Evolutionary conservation across 768 basidiomycete species (phyloP).

Genomic region (Suillus fuscotomentosus): DNA sequence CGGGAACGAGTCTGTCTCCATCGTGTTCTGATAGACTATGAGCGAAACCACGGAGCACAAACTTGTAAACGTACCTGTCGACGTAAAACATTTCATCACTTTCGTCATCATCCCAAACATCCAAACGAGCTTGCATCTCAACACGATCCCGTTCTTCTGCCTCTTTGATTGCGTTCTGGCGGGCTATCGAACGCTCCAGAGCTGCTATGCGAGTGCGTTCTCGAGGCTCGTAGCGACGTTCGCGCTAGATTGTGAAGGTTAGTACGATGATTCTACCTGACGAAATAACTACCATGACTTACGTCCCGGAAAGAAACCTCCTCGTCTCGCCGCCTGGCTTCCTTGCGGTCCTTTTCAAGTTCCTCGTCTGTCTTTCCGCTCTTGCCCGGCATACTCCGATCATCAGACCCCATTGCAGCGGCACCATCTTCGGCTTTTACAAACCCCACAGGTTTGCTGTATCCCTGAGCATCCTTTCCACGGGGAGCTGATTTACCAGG

Average conservation of each 20-base stretch:
- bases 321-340: constrained; percentile 71
- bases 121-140: constrained; percentile 78
- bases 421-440: constrained; percentile 66
- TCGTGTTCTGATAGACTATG: constrained; percentile 48
- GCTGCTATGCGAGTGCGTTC: constrained; percentile 80
- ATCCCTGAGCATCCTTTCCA: constrained; percentile 72
- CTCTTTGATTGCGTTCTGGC: constrained; percentile 69
- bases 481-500: constrained; percentile 44
- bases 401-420: constrained; percentile 32
- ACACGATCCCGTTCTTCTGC: constrained; percentile 77
- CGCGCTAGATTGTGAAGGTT: constrained; percentile 53
- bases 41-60: not conserved
- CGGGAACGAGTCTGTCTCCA: constrained; percentile 83
- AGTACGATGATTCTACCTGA: constrained; percentile 1
- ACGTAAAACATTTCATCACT: constrained; percentile 92
- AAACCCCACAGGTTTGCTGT: constrained; percentile 79
- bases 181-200: constrained; percentile 72
- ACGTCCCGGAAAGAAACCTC: constrained; percentile 88
- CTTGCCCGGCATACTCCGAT: constrained; percentile 32
- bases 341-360: constrained; percentile 78
- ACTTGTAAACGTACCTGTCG: constrained; percentile 64
- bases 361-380: constrained; percentile 81
- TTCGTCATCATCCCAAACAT: constrained; percentile 91
- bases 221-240: constrained; percentile 89
- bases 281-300: constrained; percentile 30